A percentile compares a stretch with the other conserved stretches of the same genome.
Conservation (phyloP, 495 filamentous ascomycete genomes). For the Entonaema liquescens region DNA sequence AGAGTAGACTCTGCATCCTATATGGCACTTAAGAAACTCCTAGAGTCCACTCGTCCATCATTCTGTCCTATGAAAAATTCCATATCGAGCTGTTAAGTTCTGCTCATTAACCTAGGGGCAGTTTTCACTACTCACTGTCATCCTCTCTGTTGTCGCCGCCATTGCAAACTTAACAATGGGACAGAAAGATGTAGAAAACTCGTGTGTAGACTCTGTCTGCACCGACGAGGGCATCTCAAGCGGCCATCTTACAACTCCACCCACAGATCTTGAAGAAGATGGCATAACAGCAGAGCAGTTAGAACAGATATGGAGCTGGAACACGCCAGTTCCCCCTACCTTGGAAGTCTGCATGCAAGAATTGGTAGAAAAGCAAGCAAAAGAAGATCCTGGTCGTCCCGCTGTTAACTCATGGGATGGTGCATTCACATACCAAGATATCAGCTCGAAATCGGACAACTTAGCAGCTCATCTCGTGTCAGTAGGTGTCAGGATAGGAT, state of each 20-base stretch:
- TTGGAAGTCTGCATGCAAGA: constrained; percentile 53
- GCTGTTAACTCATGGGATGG: constrained; percentile 68
- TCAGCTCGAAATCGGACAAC: constrained; percentile 57
- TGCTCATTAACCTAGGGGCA: constrained; percentile 3
- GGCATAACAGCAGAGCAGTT: constrained; percentile 42
- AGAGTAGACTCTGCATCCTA: constrained; percentile 12
- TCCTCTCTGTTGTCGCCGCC: background rate
- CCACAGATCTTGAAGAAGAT: constrained; percentile 43
- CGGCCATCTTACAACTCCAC: constrained; percentile 41
- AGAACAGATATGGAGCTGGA: constrained; percentile 53
- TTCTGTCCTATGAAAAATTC: constrained; percentile 2
- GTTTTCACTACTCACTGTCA: background rate
- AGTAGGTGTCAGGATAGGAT: constrained; percentile 57
- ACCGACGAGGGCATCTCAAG: constrained; percentile 39
- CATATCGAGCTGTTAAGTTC: background rate
- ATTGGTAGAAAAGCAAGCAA: constrained; percentile 47
- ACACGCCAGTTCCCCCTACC: constrained; percentile 49
- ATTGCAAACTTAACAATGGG: constrained; percentile 21
- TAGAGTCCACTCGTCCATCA: constrained; percentile 9
- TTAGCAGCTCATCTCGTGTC: constrained; percentile 56
- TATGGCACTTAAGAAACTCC: constrained; percentile 22
- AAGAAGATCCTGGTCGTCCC: constrained; percentile 35
- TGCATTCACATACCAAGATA: constrained; percentile 62
- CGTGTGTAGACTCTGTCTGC: constrained; percentile 27
- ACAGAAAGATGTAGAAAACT: constrained; percentile 22